A percentile compares a stretch with the other conserved stretches of the same genome.
phyloP scores from a whole-genome alignment of 352 stramenopile genomes.

The Thraustotheca clavata region DNA sequence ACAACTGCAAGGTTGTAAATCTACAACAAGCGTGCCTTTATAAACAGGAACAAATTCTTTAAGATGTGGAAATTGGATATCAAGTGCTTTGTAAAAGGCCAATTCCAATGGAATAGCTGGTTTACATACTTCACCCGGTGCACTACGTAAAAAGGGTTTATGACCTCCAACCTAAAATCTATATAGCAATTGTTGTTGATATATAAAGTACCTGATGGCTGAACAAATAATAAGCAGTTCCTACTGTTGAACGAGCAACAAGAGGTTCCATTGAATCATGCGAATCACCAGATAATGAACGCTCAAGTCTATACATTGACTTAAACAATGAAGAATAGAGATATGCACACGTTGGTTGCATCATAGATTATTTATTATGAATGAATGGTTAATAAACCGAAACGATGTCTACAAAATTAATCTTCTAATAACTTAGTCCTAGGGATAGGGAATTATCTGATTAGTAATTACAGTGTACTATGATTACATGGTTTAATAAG shows the following conservation, averaged over 20 bases:
- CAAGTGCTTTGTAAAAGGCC: constrained; percentile 62
- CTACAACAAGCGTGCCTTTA: constrained; percentile 52
- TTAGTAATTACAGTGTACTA: too few species aligned
- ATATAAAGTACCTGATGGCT: constrained; percentile 47
- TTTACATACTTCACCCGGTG: constrained; percentile 63
- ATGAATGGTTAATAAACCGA: too few species aligned
- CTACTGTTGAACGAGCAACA: constrained; percentile 52
- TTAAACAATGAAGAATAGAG: too few species aligned
- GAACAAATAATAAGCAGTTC: constrained; percentile 68
- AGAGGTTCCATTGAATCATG: constrained; percentile 26
- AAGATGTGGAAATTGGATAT: constrained; percentile 41
- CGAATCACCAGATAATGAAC: background rate
- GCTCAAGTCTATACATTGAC: too few species aligned
- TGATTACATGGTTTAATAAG: too few species aligned
- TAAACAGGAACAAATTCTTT: constrained; percentile 60
- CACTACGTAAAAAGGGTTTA: constrained; percentile 59
- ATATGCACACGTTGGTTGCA: too few species aligned
- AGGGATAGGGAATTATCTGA: too few species aligned
- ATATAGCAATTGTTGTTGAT: background rate
- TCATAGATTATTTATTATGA: too few species aligned
- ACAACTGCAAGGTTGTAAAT: constrained; percentile 33
- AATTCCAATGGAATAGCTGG: constrained; percentile 61
- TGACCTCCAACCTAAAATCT: constrained; percentile 48
- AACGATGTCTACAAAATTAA: too few species aligned
- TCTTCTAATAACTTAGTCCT: too few species aligned